Conservation (phyloP, 2,329 filamentous ascomycete species). For the Cordyceps cateniannulata region DNA sequence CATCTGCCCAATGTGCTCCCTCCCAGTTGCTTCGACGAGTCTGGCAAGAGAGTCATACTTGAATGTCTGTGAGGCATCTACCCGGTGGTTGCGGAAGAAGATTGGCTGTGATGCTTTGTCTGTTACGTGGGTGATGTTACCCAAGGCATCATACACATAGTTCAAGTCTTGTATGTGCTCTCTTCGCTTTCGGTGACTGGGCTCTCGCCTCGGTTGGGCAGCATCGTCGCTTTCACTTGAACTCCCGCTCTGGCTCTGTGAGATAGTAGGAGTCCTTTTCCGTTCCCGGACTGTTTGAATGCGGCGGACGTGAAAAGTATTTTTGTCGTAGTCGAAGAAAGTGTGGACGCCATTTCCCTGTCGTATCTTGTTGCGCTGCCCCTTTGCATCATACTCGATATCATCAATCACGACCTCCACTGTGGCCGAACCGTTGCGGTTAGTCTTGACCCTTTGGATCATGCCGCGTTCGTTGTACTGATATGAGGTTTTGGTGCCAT, state of each 20-base stretch:
- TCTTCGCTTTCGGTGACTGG: not conserved
- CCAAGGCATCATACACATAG: conserved; percentile 18
- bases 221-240: not conserved
- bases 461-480: conserved; percentile 5
- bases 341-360: conserved; percentile 3
- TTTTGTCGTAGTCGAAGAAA: not conserved
- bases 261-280: not conserved
- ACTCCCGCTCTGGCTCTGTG: not conserved
- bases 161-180: conserved; percentile 16
- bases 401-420: not conserved
- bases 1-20: conserved; percentile 13
- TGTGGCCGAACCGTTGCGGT: not conserved
- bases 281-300: conserved; percentile 1
- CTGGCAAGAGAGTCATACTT: conserved; percentile 10
- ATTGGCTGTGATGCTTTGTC: conserved; percentile 19
- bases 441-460: not conserved
- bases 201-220: not conserved
- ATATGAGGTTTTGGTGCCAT: conserved; percentile 5
- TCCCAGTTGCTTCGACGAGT: conserved; percentile 10
- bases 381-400: conserved; percentile 11
- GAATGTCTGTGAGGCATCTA: conserved; percentile 15
- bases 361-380: not conserved
- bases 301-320: not conserved
- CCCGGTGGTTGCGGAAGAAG: conserved; percentile 18
- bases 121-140: conserved; percentile 15